These are phyloP conservation scores for Articulospora tetracladia DNA, from an alignment of 495 filamentous ascomycete genomes.

Conservation along the genomic window DNA sequence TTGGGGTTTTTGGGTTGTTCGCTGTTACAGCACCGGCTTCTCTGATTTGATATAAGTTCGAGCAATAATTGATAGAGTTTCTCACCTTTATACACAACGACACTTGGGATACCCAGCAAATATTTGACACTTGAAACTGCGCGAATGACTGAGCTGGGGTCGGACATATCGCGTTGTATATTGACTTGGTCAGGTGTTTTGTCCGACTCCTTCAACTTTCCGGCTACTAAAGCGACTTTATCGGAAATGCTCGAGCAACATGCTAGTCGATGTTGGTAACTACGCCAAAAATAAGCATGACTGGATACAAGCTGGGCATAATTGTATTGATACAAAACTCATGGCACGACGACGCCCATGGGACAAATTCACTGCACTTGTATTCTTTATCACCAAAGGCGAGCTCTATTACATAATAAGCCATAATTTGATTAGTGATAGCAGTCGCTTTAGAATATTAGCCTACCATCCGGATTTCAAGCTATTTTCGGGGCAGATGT, in stretches of 20 bases:
- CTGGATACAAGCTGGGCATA: slow-evolving; percentile 13
- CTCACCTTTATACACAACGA: slow-evolving; percentile 50
- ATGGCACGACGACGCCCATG: too few relatives aligned
- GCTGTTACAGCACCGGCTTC: slow-evolving; percentile 17
- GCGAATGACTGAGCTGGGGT: slow-evolving; percentile 31
- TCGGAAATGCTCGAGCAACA: slow-evolving; percentile 34
- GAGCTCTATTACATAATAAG: too few relatives aligned
- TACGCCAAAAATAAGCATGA: slow-evolving; percentile 39
- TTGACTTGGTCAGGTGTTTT: slow-evolving; percentile 32
- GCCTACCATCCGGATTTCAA: too few relatives aligned
- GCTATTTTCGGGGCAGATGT: too few relatives aligned
- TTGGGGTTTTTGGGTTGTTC: slow-evolving; percentile 24
- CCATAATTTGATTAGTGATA: too few relatives aligned
- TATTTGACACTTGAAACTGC: slow-evolving; percentile 37
- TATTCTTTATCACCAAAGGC: too few relatives aligned
- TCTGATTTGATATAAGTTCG: slow-evolving; percentile 9
- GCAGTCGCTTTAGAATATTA: too few relatives aligned
- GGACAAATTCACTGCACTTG: too few relatives aligned
- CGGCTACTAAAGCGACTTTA: slow-evolving; percentile 37
- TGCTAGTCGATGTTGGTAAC: slow-evolving; percentile 25
- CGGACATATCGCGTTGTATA: slow-evolving; percentile 37
- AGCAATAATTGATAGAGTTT: background rate
- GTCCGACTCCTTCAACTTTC: slow-evolving; percentile 32
- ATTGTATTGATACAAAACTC: background rate
- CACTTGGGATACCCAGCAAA: slow-evolving; percentile 36